Percentiles rank a stretch among this genome's conserved stretches.
These are phyloP conservation scores for Phanerodontia chrysosporium DNA, from an alignment of 768 basidiomycete genomes.

Conservation along the genomic window DNA sequence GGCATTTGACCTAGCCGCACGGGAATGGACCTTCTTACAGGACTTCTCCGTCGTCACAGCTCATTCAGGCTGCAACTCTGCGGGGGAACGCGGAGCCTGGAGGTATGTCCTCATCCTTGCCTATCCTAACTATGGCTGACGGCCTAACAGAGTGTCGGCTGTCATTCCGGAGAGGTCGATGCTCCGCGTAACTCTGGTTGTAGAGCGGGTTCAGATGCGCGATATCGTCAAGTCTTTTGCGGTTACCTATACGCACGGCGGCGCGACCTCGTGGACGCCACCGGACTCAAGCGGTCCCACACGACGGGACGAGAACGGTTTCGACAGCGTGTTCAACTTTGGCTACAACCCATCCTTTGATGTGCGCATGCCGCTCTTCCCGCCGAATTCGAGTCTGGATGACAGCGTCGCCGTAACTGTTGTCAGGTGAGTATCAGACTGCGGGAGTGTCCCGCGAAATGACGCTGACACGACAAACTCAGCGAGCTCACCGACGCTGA, in stretches of 20 bases:
- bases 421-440: neutral
- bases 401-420: neutral
- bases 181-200: neutral
- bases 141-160: neutral
- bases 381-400: neutral
- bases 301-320: neutral
- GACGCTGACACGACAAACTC: neutral
- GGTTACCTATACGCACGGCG: conserved; percentile 4
- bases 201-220: neutral
- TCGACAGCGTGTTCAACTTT: neutral
- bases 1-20: neutral
- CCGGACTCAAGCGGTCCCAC: neutral
- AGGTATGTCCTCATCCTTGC: neutral
- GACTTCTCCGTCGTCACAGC: conserved; percentile 5
- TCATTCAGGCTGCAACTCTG: conserved; percentile 6
- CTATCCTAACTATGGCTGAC: neutral
- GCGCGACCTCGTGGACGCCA: neutral
- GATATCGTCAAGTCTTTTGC: conserved; percentile 4
- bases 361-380: conserved; percentile 5
- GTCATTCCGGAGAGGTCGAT: neutral
- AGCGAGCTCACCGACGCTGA: conserved; percentile 1
- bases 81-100: conserved; percentile 5
- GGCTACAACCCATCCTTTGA: neutral
- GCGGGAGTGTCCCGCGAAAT: neutral
- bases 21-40: neutral